A percentile compares a stretch with the other conserved stretches of the same genome.
Evolutionary conservation across 2,329 filamentous ascomycete species (phyloP).

Genomic region (Monosporascus sp.): DNA sequence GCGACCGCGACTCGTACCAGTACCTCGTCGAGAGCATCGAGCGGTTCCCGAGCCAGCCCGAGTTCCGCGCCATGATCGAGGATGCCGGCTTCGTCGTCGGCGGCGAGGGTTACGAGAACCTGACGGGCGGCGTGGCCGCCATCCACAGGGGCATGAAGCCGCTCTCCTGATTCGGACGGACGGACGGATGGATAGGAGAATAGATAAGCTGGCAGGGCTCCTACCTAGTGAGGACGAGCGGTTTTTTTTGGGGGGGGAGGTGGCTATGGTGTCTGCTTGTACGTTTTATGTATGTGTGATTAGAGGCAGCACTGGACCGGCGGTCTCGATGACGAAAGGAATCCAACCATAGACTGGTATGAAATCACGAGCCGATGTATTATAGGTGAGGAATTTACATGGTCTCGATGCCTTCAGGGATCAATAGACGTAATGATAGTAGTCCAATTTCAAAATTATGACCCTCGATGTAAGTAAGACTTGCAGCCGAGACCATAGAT

Average conservation of each 20-base stretch:
- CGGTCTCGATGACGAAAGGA: too few species aligned
- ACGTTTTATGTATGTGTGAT: too few species aligned
- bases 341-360: background rate
- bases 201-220: background rate
- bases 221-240: background rate
- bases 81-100: conserved; percentile 82
- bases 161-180: conserved; percentile 18
- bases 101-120: conserved; percentile 78
- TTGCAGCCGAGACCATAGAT: too few species aligned
- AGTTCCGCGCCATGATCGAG: conserved; percentile 78
- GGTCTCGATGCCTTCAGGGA: too few species aligned
- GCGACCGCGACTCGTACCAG: conserved; percentile 93
- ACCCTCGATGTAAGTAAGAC: too few species aligned
- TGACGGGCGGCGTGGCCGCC: conserved; percentile 88
- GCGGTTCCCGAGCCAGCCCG: conserved; percentile 77
- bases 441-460: too few species aligned
- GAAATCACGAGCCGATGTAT: background rate
- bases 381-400: background rate
- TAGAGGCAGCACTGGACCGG: too few species aligned
- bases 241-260: too few species aligned
- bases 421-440: too few species aligned
- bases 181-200: background rate
- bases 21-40: conserved; percentile 99
- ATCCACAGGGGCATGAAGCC: conserved; percentile 97
- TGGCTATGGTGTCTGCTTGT: too few species aligned